Conservation (phyloP, 805 yeast genomes). For the Candida wancherniae region DNA sequence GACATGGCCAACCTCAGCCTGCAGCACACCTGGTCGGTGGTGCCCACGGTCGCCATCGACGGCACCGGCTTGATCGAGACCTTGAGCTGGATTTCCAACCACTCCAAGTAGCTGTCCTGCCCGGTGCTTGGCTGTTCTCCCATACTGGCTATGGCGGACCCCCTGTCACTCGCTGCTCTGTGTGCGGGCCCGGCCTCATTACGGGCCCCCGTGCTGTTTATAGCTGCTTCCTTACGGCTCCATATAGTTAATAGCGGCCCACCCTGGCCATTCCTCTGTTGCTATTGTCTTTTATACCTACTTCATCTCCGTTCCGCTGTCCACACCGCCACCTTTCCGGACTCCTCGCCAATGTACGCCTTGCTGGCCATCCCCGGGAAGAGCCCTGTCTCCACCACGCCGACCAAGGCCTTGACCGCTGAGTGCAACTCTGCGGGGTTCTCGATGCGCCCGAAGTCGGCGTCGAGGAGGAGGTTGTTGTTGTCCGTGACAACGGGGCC, state of each 20-base stretch:
- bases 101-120: conserved; percentile 30
- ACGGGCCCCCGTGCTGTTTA: conserved; percentile 9
- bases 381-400: conserved; percentile 95
- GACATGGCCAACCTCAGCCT: conserved; percentile 57
- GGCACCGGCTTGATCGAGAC: conserved; percentile 91
- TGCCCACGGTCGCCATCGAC: conserved; percentile 83
- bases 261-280: neutral
- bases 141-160: neutral
- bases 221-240: conserved; percentile 2
- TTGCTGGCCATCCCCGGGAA: conserved; percentile 69
- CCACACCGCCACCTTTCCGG: conserved; percentile 46
- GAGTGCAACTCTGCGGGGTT: conserved; percentile 50
- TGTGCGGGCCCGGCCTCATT: too few relatives aligned
- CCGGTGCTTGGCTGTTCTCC: neutral
- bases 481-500: conserved; percentile 97
- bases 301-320: conserved; percentile 1
- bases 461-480: conserved; percentile 88
- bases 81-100: conserved; percentile 76
- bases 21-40: conserved; percentile 79
- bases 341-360: conserved; percentile 85
- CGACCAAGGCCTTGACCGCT: conserved; percentile 70
- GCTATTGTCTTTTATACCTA: too few relatives aligned
- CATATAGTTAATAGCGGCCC: neutral
- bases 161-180: neutral
- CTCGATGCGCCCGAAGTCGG: conserved; percentile 77